Percentiles rank a stretch among this genome's conserved stretches.
These are phyloP conservation scores for Cucumis hystrix DNA, from an alignment of 306 rosid genomes.

Conservation along the genomic window DNA sequence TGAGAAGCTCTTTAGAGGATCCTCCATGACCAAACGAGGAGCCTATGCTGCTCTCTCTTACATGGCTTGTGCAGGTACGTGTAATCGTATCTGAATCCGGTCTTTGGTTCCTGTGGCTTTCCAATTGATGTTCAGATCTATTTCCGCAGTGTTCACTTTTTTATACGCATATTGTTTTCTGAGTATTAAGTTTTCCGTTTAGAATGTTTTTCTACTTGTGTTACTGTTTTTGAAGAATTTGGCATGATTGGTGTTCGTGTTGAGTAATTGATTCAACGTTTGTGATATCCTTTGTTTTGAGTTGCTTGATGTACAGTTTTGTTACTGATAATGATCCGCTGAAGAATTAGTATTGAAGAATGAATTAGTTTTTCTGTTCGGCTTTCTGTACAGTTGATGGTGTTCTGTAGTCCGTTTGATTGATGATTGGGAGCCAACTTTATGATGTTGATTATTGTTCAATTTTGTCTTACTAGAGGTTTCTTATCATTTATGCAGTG, in stretches of 20 bases:
- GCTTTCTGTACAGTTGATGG: neutral
- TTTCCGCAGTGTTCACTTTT: neutral
- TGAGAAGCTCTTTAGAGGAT: conserved; percentile 61
- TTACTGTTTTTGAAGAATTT: neutral
- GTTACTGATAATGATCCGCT: neutral
- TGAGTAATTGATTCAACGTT: neutral
- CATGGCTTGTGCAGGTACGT: conserved; percentile 76
- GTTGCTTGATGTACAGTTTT: neutral
- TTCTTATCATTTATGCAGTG: conserved; percentile 30
- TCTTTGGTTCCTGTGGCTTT: neutral
- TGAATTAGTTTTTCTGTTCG: neutral
- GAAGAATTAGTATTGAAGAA: neutral
- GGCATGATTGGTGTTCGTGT: neutral
- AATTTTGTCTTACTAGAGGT: neutral
- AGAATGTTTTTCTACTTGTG: neutral
- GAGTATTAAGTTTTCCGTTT: neutral
- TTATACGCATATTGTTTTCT: neutral
- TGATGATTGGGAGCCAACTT: neutral
- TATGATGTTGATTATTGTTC: neutral
- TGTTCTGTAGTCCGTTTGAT: neutral
- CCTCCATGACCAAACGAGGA: conserved; percentile 83
- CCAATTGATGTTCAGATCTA: neutral
- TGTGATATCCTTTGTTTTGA: neutral
- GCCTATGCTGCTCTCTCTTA: conserved; percentile 79
- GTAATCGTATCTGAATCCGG: neutral